Conservation (phyloP, 495 filamentous ascomycete species). For the Penicillium samsonianum region DNA sequence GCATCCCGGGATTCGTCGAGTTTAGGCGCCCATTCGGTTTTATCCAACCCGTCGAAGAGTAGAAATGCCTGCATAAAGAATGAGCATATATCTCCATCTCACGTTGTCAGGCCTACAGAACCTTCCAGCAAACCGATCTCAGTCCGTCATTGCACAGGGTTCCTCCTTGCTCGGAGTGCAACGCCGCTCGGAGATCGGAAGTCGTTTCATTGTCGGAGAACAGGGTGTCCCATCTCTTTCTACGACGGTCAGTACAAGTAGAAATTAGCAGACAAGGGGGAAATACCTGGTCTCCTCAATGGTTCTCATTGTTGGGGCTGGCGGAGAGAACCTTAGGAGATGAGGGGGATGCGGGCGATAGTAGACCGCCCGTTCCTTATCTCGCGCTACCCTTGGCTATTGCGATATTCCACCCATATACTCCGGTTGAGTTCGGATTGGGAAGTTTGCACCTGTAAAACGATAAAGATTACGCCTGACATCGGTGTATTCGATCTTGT, state of each 20-base stretch:
- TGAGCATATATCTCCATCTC: slow-evolving; percentile 14
- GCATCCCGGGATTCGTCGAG: slow-evolving; percentile 68
- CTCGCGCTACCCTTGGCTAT: slow-evolving; percentile 20
- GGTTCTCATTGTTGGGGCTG: slow-evolving; percentile 54
- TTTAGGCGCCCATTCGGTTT: slow-evolving; percentile 65
- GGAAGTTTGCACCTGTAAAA: not conserved
- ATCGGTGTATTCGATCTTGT: not conserved
- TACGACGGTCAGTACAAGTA: slow-evolving; percentile 23
- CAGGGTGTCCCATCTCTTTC: slow-evolving; percentile 67
- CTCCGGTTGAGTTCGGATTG: not conserved
- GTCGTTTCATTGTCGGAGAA: slow-evolving; percentile 60
- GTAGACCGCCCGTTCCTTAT: slow-evolving; percentile 27
- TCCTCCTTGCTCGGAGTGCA: slow-evolving; percentile 56
- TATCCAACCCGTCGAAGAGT: slow-evolving; percentile 69
- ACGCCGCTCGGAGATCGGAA: slow-evolving; percentile 63
- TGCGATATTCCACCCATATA: slow-evolving; percentile 13
- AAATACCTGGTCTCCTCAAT: slow-evolving; percentile 62
- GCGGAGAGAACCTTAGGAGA: slow-evolving; percentile 8
- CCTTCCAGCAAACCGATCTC: slow-evolving; percentile 94
- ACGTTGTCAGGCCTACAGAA: slow-evolving; percentile 30
- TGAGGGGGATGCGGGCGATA: slow-evolving; percentile 21
- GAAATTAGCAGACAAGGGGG: not conserved
- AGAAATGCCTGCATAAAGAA: slow-evolving; percentile 65
- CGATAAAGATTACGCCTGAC: not conserved
- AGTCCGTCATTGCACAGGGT: slow-evolving; percentile 70